Evolutionary conservation across 192 early-diverging fungal species (phyloP).

Genomic region (Entrophospora sp.): DNA sequence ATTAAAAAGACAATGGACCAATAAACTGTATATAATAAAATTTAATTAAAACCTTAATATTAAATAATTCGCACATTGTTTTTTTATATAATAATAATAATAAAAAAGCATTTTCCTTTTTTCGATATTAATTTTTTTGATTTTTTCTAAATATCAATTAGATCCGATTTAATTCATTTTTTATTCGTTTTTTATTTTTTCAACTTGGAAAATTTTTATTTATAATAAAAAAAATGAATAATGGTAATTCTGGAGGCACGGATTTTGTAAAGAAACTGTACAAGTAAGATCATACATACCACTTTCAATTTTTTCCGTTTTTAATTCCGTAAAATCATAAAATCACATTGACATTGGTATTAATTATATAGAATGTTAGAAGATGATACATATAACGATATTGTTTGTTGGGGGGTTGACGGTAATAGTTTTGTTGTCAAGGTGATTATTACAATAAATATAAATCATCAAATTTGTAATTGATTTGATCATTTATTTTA

Average conservation of each 20-base stretch:
- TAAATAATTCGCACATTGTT: too few species aligned
- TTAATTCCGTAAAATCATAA: slow-evolving; percentile 7
- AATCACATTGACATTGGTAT: neutral
- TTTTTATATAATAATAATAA: too few species aligned
- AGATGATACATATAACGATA: slow-evolving; percentile 44
- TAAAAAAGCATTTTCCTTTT: too few species aligned
- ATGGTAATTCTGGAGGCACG: slow-evolving; percentile 28
- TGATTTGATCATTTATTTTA: too few species aligned
- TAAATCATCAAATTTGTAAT: neutral
- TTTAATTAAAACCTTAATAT: too few species aligned
- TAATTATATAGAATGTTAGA: slow-evolving; percentile 52
- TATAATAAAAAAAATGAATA: slow-evolving; percentile 8
- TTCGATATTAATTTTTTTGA: too few species aligned
- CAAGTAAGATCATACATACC: slow-evolving; percentile 22
- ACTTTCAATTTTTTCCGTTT: slow-evolving; percentile 2
- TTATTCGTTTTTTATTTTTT: too few species aligned
- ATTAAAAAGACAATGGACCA: too few species aligned
- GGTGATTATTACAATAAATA: neutral
- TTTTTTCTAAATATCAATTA: too few species aligned
- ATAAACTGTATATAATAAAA: too few species aligned
- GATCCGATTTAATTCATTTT: too few species aligned
- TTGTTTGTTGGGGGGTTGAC: slow-evolving; percentile 51
- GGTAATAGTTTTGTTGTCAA: slow-evolving; percentile 65
- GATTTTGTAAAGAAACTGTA: slow-evolving; percentile 45
- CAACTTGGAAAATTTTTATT: too few species aligned